These are phyloP conservation scores for Tarenaya hassleriana DNA, from an alignment of 345 rosid species.

Conservation along the genomic window DNA sequence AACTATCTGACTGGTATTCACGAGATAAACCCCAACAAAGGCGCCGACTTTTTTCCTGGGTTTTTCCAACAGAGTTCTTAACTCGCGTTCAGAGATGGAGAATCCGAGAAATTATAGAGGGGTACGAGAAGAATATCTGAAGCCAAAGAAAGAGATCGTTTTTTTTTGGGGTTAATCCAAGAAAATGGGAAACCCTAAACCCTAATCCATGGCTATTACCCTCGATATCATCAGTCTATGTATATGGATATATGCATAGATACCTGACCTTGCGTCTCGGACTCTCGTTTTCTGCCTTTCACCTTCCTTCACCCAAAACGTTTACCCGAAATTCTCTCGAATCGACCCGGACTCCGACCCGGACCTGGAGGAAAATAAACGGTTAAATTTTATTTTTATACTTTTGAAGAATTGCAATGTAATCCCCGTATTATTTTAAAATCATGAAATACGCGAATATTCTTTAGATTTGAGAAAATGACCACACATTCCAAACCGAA, in stretches of 20 bases:
- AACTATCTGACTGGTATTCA: slow-evolving; percentile 1
- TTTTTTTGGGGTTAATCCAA: slow-evolving; percentile 12
- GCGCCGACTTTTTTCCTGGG: background rate
- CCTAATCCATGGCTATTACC: slow-evolving; percentile 18
- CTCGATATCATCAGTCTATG: slow-evolving; percentile 17
- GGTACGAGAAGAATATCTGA: slow-evolving; percentile 25
- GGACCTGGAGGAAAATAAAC: too few relatives aligned
- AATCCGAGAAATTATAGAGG: slow-evolving; percentile 14
- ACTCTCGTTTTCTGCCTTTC: slow-evolving; percentile 14
- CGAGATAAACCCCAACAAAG: slow-evolving; percentile 10
- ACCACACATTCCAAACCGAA: too few relatives aligned
- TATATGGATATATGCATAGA: background rate
- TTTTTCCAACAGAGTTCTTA: background rate
- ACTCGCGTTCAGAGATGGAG: slow-evolving; percentile 10
- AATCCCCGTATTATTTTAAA: too few relatives aligned
- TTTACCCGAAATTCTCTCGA: too few relatives aligned
- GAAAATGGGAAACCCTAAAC: background rate
- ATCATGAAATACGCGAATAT: too few relatives aligned
- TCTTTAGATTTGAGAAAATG: too few relatives aligned
- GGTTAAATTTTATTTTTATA: too few relatives aligned
- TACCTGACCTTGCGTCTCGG: slow-evolving; percentile 22
- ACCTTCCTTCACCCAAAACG: slow-evolving; percentile 5
- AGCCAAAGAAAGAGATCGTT: slow-evolving; percentile 21
- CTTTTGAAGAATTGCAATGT: too few relatives aligned
- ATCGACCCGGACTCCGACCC: too few relatives aligned